Percentiles rank a stretch among this genome's conserved stretches.
Evolutionary conservation across 768 basidiomycete species (phyloP).

Genomic region (Trametes gibbosa): DNA sequence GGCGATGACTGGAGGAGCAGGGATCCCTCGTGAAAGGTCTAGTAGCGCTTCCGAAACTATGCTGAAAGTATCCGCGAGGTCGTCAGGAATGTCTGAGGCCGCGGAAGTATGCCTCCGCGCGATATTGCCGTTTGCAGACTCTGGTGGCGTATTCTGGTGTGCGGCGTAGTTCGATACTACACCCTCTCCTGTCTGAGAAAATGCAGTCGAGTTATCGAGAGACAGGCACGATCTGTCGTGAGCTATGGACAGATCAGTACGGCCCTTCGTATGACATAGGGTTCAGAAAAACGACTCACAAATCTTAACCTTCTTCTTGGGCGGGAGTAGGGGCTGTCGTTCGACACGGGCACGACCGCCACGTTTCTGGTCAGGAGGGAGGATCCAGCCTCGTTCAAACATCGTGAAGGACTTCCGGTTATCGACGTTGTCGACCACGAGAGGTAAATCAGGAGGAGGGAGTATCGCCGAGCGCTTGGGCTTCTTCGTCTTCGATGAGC

Average conservation of each 20-base stretch:
- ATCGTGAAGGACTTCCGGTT: conserved; percentile 69
- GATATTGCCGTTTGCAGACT: too few species aligned
- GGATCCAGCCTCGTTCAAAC: conserved; percentile 88
- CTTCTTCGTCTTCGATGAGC: conserved; percentile 9
- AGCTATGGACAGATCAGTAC: background rate
- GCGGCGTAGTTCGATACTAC: conserved; percentile 1
- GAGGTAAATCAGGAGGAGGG: conserved; percentile 39
- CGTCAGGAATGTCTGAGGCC: too few species aligned
- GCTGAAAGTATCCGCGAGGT: too few species aligned
- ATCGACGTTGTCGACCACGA: conserved; percentile 70
- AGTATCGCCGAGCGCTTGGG: conserved; percentile 1
- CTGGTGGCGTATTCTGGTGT: background rate
- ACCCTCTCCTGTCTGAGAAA: conserved; percentile 12
- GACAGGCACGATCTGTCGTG: conserved; percentile 18
- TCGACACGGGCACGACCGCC: conserved; percentile 52
- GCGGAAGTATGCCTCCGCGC: too few species aligned
- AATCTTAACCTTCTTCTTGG: conserved; percentile 52
- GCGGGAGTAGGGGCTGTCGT: conserved; percentile 44
- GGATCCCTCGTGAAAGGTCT: too few species aligned
- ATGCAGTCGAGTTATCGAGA: background rate
- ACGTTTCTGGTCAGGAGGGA: conserved; percentile 71
- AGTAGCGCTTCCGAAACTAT: too few species aligned
- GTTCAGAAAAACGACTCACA: conserved; percentile 29
- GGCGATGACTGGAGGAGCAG: too few species aligned
- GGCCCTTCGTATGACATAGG: background rate